A percentile compares a stretch with the other conserved stretches of the same genome.
phyloP scores from a whole-genome alignment of 176 grass and related monocot genomes.

The Microstegium vimineum region DNA sequence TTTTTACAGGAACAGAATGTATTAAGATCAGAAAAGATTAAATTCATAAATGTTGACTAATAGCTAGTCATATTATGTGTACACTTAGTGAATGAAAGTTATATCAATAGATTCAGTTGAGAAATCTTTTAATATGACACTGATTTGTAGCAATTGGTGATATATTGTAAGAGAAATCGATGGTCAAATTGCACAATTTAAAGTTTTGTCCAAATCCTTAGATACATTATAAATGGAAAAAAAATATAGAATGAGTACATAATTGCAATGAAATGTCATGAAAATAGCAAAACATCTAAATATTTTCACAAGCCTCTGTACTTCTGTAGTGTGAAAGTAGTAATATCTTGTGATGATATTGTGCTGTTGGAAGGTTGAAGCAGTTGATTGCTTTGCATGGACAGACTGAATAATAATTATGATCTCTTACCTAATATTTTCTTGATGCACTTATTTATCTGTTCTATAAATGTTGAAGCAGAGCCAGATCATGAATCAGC shows the following conservation, averaged over 20 bases:
- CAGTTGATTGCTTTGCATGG: slow-evolving; percentile 20
- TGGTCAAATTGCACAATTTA: not conserved
- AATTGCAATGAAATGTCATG: not conserved
- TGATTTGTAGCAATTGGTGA: not conserved
- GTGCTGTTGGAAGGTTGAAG: not conserved
- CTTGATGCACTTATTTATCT: slow-evolving; percentile 6
- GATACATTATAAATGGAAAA: not conserved
- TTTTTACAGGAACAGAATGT: not conserved
- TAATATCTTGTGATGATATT: not conserved
- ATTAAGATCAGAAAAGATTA: not conserved
- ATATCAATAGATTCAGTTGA: not conserved
- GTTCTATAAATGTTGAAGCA: slow-evolving; percentile 33
- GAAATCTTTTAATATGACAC: not conserved
- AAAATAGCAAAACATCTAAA: not conserved
- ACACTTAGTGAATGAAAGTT: not conserved
- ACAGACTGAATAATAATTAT: slow-evolving; percentile 13
- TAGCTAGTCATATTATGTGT: not conserved
- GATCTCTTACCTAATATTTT: slow-evolving; percentile 10
- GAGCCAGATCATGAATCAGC: slow-evolving; percentile 74
- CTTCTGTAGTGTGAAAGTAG: not conserved
- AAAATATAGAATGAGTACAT: not conserved
- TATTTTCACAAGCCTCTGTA: not conserved
- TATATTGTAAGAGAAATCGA: not conserved
- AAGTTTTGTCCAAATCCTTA: not conserved
- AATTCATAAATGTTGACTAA: not conserved